phyloP scores from a whole-genome alignment of 1,139 yeast genomes.

The Saccharomyces hybrid region DNA sequence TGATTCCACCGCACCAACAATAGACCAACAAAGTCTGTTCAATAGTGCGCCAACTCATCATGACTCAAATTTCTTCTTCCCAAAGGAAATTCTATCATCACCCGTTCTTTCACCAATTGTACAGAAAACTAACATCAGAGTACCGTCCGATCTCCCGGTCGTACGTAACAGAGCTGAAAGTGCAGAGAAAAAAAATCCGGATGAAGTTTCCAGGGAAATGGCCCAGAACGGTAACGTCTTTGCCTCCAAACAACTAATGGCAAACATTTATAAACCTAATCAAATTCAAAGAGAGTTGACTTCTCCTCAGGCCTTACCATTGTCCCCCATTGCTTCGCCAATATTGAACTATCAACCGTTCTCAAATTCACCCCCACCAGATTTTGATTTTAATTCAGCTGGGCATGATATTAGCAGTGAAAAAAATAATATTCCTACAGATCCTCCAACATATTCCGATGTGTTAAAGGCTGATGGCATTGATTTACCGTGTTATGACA shows the following conservation, averaged over 20 bases:
- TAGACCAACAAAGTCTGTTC: background rate
- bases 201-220: slow-evolving; percentile 6
- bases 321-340: slow-evolving; percentile 36
- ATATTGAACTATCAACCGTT: slow-evolving; percentile 7
- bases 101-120: slow-evolving; percentile 48
- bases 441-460: slow-evolving; percentile 33
- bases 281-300: slow-evolving; percentile 37
- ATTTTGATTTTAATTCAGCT: slow-evolving; percentile 21
- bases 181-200: slow-evolving; percentile 7
- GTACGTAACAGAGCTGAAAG: slow-evolving; percentile 12
- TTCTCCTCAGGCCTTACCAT: slow-evolving; percentile 53
- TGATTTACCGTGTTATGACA: background rate
- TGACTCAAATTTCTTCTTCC: slow-evolving; percentile 35
- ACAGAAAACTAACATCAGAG: slow-evolving; percentile 36
- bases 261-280: slow-evolving; percentile 58
- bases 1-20: background rate
- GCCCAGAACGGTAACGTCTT: slow-evolving; percentile 11
- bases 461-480: slow-evolving; percentile 20
- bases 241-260: slow-evolving; percentile 20
- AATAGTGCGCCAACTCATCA: slow-evolving; percentile 12
- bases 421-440: slow-evolving; percentile 27
- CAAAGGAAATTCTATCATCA: slow-evolving; percentile 33
- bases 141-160: slow-evolving; percentile 12
- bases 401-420: background rate
- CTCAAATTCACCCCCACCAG: slow-evolving; percentile 16